Evolutionary conservation across 2,329 filamentous ascomycete species (phyloP).

Genomic region (Nigrospora sphaerica): DNA sequence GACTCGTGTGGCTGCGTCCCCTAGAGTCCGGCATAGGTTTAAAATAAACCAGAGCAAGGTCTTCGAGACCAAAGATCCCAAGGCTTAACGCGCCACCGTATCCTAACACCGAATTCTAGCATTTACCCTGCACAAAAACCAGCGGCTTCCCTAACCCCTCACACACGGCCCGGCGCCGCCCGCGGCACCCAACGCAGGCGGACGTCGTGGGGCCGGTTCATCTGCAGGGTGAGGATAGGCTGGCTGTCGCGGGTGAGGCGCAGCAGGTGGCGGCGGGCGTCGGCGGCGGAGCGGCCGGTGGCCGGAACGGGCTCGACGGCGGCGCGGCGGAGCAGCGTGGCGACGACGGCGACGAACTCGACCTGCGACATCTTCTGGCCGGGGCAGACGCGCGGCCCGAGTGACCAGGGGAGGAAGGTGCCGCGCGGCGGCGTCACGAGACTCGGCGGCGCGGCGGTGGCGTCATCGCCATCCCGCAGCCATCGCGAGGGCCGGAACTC

Average conservation of each 20-base stretch:
- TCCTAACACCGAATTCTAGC: too few relatives aligned
- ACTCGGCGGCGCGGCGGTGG: too few relatives aligned
- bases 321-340: conserved; percentile 6
- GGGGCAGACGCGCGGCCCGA: conserved; percentile 40
- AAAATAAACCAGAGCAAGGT: too few relatives aligned
- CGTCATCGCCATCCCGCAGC: conserved; percentile 14
- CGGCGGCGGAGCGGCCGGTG: too few relatives aligned
- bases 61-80: too few relatives aligned
- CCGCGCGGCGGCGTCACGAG: conserved; percentile 24
- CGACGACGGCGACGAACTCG: conserved; percentile 33
- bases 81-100: too few relatives aligned
- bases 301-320: conserved; percentile 6
- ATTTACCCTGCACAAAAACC: too few relatives aligned
- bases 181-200: background rate
- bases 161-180: too few relatives aligned
- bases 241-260: conserved; percentile 23
- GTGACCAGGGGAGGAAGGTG: conserved; percentile 38
- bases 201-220: conserved; percentile 15
- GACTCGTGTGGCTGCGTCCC: too few relatives aligned
- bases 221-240: conserved; percentile 20
- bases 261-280: conserved; percentile 17
- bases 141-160: too few relatives aligned
- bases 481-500: conserved; percentile 31
- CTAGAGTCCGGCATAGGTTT: too few relatives aligned
- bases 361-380: conserved; percentile 49